Evolutionary conservation across 208 protist genomes (phyloP), one percentile per base, ranked within the genome.

Genomic region (Naegleria lovaniensis): DNA sequence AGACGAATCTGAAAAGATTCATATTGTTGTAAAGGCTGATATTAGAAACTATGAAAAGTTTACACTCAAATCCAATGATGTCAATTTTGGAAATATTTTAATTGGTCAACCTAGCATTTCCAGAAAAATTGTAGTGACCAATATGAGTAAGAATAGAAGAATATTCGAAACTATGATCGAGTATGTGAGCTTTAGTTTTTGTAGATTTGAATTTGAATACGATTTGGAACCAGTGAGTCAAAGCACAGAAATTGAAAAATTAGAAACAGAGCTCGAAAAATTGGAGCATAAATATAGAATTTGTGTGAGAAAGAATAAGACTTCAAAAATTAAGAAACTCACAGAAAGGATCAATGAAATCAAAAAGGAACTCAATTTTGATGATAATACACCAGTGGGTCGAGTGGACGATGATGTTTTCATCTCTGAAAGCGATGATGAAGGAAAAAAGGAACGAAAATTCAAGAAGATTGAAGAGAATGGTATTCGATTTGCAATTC

Each of bases 401-500:
- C 7, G n/a, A 36, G n/a, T 79, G 9, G 67, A 79, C 5, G 16
- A 79, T 79, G 19, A 19, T 36, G 11, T 67, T 22, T 41, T 39
- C 6, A 11, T 36, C 5, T 85, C 79, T 85, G 79, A 85, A 41
- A 16, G 11, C 22, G 40, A 51, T 51, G 36, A 41, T 40, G 83
- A 86, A 51, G 39, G 38, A 33, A 29, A 33, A 86, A 86, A 86
- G 51, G 19, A 67, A 38, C 33, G 41, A 67, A 55, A 40, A 29
- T 89, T 36, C n/a, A 89, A 67, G 29, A 89, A 38, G n/a, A 89
- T 40, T 33, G 48, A 89, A 67, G 29, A 79, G 29, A 52, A 67
- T 52, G 85, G 85, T 41, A 89, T 89, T 75, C 19, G n/a, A 22
- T 89, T 89, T 89, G n/a, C 85, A 38, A 67, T 89, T 67, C 85